These are phyloP conservation scores for Cladosporium austrohemisphaericum DNA, from an alignment of 2,329 filamentous ascomycete genomes.

Conservation along the genomic window DNA sequence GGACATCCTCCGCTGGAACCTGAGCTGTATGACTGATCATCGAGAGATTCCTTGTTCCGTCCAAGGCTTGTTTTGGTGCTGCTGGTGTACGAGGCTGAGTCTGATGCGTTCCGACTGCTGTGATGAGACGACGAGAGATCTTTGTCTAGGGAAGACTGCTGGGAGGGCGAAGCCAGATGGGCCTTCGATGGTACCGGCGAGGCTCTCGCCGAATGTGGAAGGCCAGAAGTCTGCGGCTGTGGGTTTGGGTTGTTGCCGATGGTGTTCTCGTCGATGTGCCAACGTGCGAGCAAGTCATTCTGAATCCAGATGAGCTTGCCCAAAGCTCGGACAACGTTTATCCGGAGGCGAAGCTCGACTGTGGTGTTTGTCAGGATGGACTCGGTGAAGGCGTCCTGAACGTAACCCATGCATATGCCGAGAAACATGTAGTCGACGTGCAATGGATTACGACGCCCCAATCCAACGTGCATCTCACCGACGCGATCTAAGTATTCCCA, in stretches of 20 bases:
- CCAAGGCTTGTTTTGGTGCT: constrained; percentile 12
- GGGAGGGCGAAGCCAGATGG: not conserved
- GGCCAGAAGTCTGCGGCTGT: not conserved
- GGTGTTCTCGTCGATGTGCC: constrained; percentile 48
- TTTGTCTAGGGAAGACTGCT: not conserved
- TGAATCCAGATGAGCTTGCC: constrained; percentile 85
- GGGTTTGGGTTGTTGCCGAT: constrained; percentile 1
- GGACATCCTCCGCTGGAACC: constrained; percentile 5
- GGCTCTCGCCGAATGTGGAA: not conserved
- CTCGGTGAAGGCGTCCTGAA: constrained; percentile 73
- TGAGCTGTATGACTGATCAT: not conserved
- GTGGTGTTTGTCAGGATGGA: constrained; percentile 69
- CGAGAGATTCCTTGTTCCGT: constrained; percentile 6
- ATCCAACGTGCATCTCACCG: constrained; percentile 78
- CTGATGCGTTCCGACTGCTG: not conserved
- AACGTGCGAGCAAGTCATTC: constrained; percentile 81
- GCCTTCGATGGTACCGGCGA: constrained; percentile 3
- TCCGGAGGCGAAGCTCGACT: constrained; percentile 64
- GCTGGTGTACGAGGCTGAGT: constrained; percentile 5
- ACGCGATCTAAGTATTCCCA: constrained; percentile 85
- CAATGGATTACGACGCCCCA: constrained; percentile 66
- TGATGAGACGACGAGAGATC: not conserved
- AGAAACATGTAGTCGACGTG: constrained; percentile 81
- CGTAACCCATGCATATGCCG: constrained; percentile 66
- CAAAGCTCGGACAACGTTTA: constrained; percentile 69